These are phyloP conservation scores for Exophiala alcalophila DNA, from an alignment of 2,329 filamentous ascomycete genomes.

Conservation along the genomic window DNA sequence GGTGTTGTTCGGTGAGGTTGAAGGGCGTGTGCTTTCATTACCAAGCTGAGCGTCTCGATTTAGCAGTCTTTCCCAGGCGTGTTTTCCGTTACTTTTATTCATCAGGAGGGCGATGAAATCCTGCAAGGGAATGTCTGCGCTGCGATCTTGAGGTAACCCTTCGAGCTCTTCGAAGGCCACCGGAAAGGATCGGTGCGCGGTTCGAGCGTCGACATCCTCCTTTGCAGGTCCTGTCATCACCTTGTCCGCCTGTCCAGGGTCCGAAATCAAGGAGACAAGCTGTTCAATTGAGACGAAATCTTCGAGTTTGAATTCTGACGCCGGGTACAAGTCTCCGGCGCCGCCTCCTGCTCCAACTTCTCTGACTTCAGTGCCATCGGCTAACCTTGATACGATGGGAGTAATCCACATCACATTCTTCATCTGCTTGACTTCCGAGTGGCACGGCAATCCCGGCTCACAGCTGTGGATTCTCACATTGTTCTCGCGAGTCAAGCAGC, in stretches of 20 bases:
- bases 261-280: constrained; percentile 49
- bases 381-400: constrained; percentile 68
- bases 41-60: no score
- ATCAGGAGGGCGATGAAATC: constrained; percentile 31
- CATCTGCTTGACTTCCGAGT: constrained; percentile 41
- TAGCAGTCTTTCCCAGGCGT: not conserved
- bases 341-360: constrained; percentile 80
- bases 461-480: constrained; percentile 77
- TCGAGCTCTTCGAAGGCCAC: constrained; percentile 41
- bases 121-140: constrained; percentile 38
- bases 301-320: constrained; percentile 62
- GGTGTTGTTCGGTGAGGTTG: constrained; percentile 6
- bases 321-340: constrained; percentile 67
- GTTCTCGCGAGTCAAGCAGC: constrained; percentile 66
- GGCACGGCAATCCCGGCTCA: constrained; percentile 61
- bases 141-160: constrained; percentile 38
- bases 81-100: not conserved
- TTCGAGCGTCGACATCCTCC: no score
- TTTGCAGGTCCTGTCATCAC: constrained; percentile 34
- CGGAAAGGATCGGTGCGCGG: constrained; percentile 34
- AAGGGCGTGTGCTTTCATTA: not conserved
- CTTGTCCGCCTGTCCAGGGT: constrained; percentile 31
- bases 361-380: constrained; percentile 60
- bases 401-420: constrained; percentile 68
- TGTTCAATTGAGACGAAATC: constrained; percentile 49